Conservation (phyloP, 2,329 filamentous ascomycete genomes). For the Pseudocercospora musae region DNA sequence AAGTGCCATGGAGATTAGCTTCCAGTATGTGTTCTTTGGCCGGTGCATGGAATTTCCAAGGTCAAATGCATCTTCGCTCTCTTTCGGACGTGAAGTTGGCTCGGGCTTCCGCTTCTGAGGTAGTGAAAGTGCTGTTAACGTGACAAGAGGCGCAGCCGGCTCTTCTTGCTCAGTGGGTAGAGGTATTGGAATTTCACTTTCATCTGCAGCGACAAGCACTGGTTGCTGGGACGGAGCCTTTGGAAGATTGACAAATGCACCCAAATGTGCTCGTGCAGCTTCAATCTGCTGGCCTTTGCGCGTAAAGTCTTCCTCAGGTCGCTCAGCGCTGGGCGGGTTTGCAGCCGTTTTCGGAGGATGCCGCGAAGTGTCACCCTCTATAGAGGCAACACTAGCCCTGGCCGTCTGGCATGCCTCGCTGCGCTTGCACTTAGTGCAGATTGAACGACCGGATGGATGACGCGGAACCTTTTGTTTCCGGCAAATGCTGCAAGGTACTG, state of each 20-base stretch:
- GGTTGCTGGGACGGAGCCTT: not conserved
- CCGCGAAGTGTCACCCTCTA: not conserved
- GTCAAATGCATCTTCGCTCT: slow-evolving; percentile 10
- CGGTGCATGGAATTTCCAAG: slow-evolving; percentile 23
- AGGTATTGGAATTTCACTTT: not conserved
- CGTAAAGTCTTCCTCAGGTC: not conserved
- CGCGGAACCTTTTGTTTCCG: slow-evolving; percentile 5
- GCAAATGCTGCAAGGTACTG: slow-evolving; percentile 6
- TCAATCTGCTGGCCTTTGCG: no score
- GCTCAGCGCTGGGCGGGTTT: not conserved
- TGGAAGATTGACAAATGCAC: not conserved
- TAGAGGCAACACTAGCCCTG: not conserved
- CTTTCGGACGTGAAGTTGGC: not conserved
- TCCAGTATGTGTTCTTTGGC: slow-evolving; percentile 21
- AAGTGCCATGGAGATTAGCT: slow-evolving; percentile 33
- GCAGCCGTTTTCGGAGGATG: not conserved
- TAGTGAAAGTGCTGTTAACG: not conserved
- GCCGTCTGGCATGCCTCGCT: not conserved
- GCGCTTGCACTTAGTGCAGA: slow-evolving; percentile 7
- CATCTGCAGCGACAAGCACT: not conserved
- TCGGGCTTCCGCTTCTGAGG: not conserved
- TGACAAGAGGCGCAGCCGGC: not conserved
- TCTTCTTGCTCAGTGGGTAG: not conserved
- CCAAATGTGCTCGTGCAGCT: no score
- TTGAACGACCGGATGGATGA: slow-evolving; percentile 5